phyloP scores from a whole-genome alignment of 2,329 filamentous ascomycete genomes.

The Fusarium sp. region DNA sequence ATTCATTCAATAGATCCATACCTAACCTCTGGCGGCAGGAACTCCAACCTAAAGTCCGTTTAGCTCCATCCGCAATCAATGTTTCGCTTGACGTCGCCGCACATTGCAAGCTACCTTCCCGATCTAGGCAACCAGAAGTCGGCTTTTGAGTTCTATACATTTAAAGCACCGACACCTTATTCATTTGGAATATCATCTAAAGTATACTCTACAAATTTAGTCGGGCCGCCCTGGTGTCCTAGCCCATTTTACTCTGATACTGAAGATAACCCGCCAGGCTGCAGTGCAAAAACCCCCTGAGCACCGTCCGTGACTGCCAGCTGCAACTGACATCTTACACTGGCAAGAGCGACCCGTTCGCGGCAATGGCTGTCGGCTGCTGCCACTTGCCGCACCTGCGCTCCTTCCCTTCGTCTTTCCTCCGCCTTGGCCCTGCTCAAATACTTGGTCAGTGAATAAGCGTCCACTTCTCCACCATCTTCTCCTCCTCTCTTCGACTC shows the following conservation, averaged over 20 bases:
- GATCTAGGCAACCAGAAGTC: neutral
- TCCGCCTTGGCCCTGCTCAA: slow-evolving; percentile 35
- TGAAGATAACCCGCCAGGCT: neutral
- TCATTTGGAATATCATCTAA: neutral
- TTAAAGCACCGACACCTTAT: neutral
- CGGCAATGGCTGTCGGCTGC: slow-evolving; percentile 29
- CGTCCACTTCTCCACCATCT: slow-evolving; percentile 28
- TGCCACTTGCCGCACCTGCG: slow-evolving; percentile 22
- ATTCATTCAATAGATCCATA: neutral
- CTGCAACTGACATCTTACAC: slow-evolving; percentile 5
- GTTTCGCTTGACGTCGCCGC: neutral
- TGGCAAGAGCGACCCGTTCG: slow-evolving; percentile 17
- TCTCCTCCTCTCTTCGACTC: slow-evolving; percentile 19
- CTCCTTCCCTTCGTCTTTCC: slow-evolving; percentile 38
- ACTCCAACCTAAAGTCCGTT: neutral
- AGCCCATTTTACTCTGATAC: neutral
- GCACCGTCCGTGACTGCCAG: slow-evolving; percentile 13
- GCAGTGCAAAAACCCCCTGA: neutral
- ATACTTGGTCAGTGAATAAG: slow-evolving; percentile 43
- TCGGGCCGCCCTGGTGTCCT: neutral
- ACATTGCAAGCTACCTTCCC: neutral
- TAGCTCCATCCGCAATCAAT: neutral
- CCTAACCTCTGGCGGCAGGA: neutral
- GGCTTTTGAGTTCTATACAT: neutral
- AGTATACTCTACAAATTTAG: neutral